Evolutionary conservation across 257 asterid species (phyloP).

Genomic region (Scutellaria baicalensis): DNA sequence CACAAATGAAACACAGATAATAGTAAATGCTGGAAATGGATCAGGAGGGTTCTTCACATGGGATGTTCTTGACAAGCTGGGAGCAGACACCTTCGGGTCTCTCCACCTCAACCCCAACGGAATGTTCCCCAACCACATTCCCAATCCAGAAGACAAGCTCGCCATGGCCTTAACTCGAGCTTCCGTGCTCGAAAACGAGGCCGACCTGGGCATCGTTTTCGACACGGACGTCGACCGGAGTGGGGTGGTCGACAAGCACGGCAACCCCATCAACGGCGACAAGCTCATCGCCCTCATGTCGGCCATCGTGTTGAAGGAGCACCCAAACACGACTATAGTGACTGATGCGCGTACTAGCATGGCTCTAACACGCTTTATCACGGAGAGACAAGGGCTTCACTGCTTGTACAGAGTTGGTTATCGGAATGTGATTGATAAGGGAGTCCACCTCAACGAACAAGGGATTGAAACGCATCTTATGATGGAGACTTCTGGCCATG

Average conservation of each 20-base stretch:
- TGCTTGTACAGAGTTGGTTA: constrained; percentile 89
- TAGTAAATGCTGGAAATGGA: constrained; percentile 93
- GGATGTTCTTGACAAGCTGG: constrained; percentile 83
- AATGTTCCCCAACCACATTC: constrained; percentile 95
- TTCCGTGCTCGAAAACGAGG: constrained; percentile 59
- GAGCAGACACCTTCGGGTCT: constrained; percentile 94
- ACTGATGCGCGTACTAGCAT: constrained; percentile 89
- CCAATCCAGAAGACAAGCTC: constrained; percentile 82
- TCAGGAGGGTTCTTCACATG: constrained; percentile 97
- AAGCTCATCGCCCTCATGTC: constrained; percentile 77
- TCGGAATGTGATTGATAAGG: constrained; percentile 86
- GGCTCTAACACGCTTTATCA: constrained; percentile 55
- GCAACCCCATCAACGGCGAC: constrained; percentile 84
- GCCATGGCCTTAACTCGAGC: constrained; percentile 84
- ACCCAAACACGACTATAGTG: constrained; percentile 66
- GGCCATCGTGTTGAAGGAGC: constrained; percentile 65
- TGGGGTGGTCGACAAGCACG: constrained; percentile 69
- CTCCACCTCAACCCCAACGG: constrained; percentile 91
- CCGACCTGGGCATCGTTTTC: constrained; percentile 83
- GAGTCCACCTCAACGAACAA: constrained; percentile 52
- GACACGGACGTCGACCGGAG: constrained; percentile 93
- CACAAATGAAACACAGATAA: constrained; percentile 67
- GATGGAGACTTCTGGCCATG: constrained; percentile 96
- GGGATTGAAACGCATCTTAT: constrained; percentile 79
- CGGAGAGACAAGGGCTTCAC: constrained; percentile 58